phyloP scores from a whole-genome alignment of 371 early-diverging fungal genomes.

The Apophysomyces variabilis region DNA sequence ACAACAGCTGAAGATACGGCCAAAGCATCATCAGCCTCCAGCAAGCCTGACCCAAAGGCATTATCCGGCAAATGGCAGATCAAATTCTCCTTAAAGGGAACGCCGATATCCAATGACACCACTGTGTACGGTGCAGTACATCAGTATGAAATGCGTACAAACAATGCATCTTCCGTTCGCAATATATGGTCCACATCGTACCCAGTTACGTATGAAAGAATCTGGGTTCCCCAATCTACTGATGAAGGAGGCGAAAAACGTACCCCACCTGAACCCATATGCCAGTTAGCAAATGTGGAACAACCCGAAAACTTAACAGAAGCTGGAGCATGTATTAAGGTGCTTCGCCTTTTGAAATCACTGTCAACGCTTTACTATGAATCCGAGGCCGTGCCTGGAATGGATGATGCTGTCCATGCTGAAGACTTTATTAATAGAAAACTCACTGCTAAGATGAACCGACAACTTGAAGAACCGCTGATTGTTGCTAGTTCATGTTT shows the following conservation, averaged over 20 bases:
- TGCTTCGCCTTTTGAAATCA: slow-evolving; percentile 60
- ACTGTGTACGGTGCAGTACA: slow-evolving; percentile 70
- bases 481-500: slow-evolving; percentile 83
- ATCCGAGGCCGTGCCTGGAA: background rate
- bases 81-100: slow-evolving; percentile 55
- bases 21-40: slow-evolving; percentile 1
- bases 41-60: background rate
- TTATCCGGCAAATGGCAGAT: slow-evolving; percentile 52
- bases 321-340: slow-evolving; percentile 40
- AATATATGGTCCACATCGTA: slow-evolving; percentile 57
- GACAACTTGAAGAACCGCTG: slow-evolving; percentile 87
- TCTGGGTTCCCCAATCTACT: slow-evolving; percentile 33
- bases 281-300: slow-evolving; percentile 23
- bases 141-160: slow-evolving; percentile 44
- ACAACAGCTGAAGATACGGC: background rate
- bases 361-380: slow-evolving; percentile 18
- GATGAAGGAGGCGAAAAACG: background rate
- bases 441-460: slow-evolving; percentile 80
- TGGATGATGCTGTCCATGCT: slow-evolving; percentile 32
- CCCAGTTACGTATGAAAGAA: slow-evolving; percentile 56
- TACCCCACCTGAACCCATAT: background rate
- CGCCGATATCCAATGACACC: slow-evolving; percentile 54
- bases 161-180: slow-evolving; percentile 26
- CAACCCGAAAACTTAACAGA: slow-evolving; percentile 27
- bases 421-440: slow-evolving; percentile 78